Evolutionary conservation across 1,284 basidiomycete species (phyloP), one percentile per base, ranked within the genome.

Genomic region (Pseudozyma hubeiensis): DNA sequence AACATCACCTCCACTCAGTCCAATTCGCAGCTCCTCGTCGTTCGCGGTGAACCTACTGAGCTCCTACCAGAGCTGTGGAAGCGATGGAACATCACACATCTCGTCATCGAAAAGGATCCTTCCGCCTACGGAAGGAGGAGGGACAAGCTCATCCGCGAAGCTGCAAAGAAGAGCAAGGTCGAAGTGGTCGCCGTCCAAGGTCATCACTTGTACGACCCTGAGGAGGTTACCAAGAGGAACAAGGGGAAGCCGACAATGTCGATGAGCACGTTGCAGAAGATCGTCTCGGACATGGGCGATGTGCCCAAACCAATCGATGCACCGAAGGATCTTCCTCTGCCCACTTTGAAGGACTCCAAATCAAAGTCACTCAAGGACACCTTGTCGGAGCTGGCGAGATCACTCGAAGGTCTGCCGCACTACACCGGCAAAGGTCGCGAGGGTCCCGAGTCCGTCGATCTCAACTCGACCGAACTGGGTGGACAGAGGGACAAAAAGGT

Each of bases 31-130:
- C 80, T 88, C 11, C 85, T 86, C 61, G 86, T 88, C 24, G 75
- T 88, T 47, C 84, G 88, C 39, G 88, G 88, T 31, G 81, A 85
- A 50, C 87, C 87, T 0, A 81, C 85, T 40, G 80, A 84, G 24
- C 81, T 87, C 14, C 75, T 88, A 31, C 86, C 85, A 14, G 81
- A 83, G 46, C 68, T 87, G 9, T 87, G 84, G 76, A 84, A 86
- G 64, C 78, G 84, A 30, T 88, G 87, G 87, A 79, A 83, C 10
- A 87, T 88, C 44, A 87, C 86, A 5, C 87, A 87, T 81, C 70
- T 87, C 51, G 85, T 86, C 31, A 87, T 86, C 69, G 78, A 81
- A 46, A 69, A 77, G 61, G 74, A 75, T 33, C 72, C 72, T 1
- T 63, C 59, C 5, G 72, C 66, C 3, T 81, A 81, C 45, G 76